Base-by-base conservation (phyloP, 768 basidiomycete genomes). In the Tylopilus plumbeoviolaceoides region DNA sequence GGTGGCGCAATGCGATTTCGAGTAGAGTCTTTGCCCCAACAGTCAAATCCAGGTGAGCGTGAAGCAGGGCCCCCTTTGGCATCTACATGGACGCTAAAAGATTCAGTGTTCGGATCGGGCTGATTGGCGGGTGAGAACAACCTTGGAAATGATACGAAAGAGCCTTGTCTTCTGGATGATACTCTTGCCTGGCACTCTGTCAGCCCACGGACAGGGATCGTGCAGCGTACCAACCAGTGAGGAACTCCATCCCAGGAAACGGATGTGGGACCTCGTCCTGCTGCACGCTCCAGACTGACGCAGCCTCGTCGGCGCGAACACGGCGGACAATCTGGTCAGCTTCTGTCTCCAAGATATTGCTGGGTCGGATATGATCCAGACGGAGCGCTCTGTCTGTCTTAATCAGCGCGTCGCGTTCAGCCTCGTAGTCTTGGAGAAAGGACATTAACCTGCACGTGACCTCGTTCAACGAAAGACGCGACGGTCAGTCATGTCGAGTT, bases 31-130 rank as follows among this genome's bases (percentile, higher is more conserved):
- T 61, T 1, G 74, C 75, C 48, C 85, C 79, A 21, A 87, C 84
- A 0, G 81, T 86, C 18, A 86, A 83, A 60, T 87, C 87, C n/a
- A 91, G 72, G 63, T 91, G 89, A 0, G 75, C 80, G 58, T 91
- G 88, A 14, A 91, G 72, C 4, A 91, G 73, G 1, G 78, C 86
- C 38, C 89, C 89, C 68, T 90, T 91, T 2, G 89, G 89, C 85
- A 91, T 88, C 85, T 87, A 52, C 21, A 3, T 33, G 36, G 20
- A 31, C 21, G 18, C 40, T 43, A 42, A 38, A 20, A 21, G 12
- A 18, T n/a, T 12, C 21, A 54, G 55, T 30, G 20, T 21, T 9
- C n/a, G 12, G 7, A 44, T 33, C 4, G 20, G 5, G 21, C 20
- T 15, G 21, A 40, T 27, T 2, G 15, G 47, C 18, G 39, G 17